Evolutionary conservation across 371 early-diverging fungal genomes (phyloP).

Genomic region (Choanephora cucurbitarum): DNA sequence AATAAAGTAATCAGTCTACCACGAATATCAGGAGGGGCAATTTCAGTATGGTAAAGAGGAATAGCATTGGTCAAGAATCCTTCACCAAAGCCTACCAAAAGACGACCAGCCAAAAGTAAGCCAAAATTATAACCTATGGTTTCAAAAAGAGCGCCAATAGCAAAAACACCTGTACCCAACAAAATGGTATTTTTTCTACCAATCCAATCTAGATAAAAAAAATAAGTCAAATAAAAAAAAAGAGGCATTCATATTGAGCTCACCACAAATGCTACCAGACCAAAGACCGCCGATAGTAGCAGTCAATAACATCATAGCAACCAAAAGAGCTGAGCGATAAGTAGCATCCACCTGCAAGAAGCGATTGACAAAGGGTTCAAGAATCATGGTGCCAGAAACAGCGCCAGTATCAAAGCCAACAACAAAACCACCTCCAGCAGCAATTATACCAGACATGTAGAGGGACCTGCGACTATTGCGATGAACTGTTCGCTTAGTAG

Average conservation of each 20-base stretch:
- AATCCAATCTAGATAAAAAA: slow-evolving; percentile 32
- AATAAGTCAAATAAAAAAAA: background rate
- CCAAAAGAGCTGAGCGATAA: slow-evolving; percentile 47
- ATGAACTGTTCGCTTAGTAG: slow-evolving; percentile 8
- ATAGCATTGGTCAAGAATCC: slow-evolving; percentile 47
- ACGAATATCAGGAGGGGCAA: slow-evolving; percentile 77
- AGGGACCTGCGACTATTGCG: slow-evolving; percentile 29
- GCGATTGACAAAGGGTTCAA: slow-evolving; percentile 25
- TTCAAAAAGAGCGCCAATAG: slow-evolving; percentile 48
- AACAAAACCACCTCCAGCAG: slow-evolving; percentile 28
- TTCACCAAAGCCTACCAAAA: slow-evolving; percentile 47
- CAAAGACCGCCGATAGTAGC: slow-evolving; percentile 48
- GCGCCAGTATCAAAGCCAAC: slow-evolving; percentile 25
- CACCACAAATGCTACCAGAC: slow-evolving; percentile 48
- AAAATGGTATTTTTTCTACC: slow-evolving; percentile 47
- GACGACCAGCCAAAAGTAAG: slow-evolving; percentile 39
- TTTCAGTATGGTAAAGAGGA: slow-evolving; percentile 49
- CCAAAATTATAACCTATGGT: slow-evolving; percentile 48
- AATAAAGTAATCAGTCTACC: slow-evolving; percentile 50
- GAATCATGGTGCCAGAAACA: slow-evolving; percentile 19
- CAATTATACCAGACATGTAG: slow-evolving; percentile 26
- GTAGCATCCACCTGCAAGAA: slow-evolving; percentile 26
- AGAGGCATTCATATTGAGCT: background rate
- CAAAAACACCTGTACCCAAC: slow-evolving; percentile 37
- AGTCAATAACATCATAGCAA: slow-evolving; percentile 47